These are phyloP conservation scores for Irpex lacteus DNA, from an alignment of 1,284 basidiomycete species.

Conservation along the genomic window DNA sequence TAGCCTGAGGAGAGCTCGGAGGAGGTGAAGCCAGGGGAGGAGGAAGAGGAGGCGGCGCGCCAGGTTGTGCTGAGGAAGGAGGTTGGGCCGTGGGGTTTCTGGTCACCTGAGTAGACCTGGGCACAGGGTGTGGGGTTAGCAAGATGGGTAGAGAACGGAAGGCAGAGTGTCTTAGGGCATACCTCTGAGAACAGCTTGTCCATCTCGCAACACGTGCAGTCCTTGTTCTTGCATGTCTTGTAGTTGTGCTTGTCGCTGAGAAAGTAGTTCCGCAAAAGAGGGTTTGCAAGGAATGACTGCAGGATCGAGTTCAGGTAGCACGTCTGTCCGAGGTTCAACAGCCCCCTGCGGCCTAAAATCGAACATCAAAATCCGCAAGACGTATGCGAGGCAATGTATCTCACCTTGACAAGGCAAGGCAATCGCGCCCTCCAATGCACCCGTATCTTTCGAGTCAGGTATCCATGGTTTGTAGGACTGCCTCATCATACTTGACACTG, in stretches of 20 bases:
- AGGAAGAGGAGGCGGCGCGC: slow-evolving; percentile 81
- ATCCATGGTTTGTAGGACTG: slow-evolving; percentile 46
- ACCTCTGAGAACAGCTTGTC: slow-evolving; percentile 90
- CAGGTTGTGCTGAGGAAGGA: slow-evolving; percentile 86
- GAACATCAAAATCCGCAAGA: neutral
- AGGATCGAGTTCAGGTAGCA: slow-evolving; percentile 95
- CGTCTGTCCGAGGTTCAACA: slow-evolving; percentile 92
- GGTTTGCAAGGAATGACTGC: slow-evolving; percentile 93
- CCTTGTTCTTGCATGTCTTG: slow-evolving; percentile 64
- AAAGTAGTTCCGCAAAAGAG: slow-evolving; percentile 87
- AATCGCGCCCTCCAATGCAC: slow-evolving; percentile 33
- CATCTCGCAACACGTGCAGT: slow-evolving; percentile 95
- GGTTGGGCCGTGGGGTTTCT: slow-evolving; percentile 78
- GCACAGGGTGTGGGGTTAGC: too few relatives aligned
- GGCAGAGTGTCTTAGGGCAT: neutral
- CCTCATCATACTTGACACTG: slow-evolving; percentile 38
- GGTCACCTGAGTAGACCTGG: slow-evolving; percentile 72
- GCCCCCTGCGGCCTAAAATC: slow-evolving; percentile 70
- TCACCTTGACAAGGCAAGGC: slow-evolving; percentile 66
- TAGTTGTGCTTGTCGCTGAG: slow-evolving; percentile 83
- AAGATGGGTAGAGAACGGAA: neutral
- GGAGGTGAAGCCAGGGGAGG: slow-evolving; percentile 78
- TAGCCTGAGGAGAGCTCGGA: slow-evolving; percentile 79
- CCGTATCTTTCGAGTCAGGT: slow-evolving; percentile 35
- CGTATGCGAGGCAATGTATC: neutral